Conservation (phyloP, 139 green algal species). For the Limnomonas spitsbergensis region DNA sequence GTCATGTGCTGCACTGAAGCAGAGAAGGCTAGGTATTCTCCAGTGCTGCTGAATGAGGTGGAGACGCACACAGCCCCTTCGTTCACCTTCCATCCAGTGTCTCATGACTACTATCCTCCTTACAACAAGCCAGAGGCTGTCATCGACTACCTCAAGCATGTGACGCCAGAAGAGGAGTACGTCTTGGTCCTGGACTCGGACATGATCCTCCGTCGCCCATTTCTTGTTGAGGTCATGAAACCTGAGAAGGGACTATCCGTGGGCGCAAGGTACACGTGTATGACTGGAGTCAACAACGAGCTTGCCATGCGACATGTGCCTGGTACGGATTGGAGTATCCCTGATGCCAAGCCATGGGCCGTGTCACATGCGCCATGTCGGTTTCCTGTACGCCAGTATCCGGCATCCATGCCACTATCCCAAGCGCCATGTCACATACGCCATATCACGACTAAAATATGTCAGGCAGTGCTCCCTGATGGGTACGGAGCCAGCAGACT, state of each 20-base stretch:
- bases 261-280: slow-evolving; percentile 37
- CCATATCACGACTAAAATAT: no score
- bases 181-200: slow-evolving; percentile 32
- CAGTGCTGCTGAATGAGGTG: slow-evolving; percentile 28
- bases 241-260: slow-evolving; percentile 36
- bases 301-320: slow-evolving; percentile 62
- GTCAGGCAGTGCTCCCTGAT: no score
- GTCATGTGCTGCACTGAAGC: slow-evolving; percentile 72
- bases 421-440: no score
- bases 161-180: not conserved
- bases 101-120: slow-evolving; percentile 32
- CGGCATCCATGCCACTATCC: no score
- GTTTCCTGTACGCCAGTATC: no score
- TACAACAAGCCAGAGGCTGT: slow-evolving; percentile 70
- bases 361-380: no score
- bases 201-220: slow-evolving; percentile 51
- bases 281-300: slow-evolving; percentile 60
- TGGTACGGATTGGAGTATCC: no score
- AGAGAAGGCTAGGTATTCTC: slow-evolving; percentile 39
- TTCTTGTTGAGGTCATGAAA: slow-evolving; percentile 41
- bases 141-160: slow-evolving; percentile 12
- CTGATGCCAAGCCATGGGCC: no score
- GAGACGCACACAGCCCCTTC: slow-evolving; percentile 40
- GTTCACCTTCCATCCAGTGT: slow-evolving; percentile 28
- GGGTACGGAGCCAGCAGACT: no score